Conservation (phyloP, 1,139 yeast species). For the Suhomyces terraborum region DNA sequence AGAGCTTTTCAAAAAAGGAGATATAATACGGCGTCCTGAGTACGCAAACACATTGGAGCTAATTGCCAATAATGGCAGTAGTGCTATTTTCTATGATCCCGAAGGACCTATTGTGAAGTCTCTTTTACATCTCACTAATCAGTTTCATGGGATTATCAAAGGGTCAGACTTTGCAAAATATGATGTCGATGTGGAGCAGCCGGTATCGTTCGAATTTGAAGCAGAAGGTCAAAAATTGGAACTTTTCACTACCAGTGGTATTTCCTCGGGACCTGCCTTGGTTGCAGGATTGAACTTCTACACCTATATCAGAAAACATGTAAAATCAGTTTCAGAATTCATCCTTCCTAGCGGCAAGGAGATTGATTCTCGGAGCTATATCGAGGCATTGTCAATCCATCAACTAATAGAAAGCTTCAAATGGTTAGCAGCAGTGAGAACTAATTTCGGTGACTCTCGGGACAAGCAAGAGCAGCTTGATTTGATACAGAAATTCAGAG, state of each 20-base stretch:
- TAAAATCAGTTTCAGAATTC: neutral
- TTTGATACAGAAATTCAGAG: slow-evolving; percentile 34
- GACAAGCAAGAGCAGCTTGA: slow-evolving; percentile 16
- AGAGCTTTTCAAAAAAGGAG: slow-evolving; percentile 53
- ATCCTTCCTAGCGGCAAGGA: neutral
- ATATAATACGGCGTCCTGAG: slow-evolving; percentile 56
- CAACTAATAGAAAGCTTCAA: slow-evolving; percentile 83
- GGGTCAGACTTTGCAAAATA: slow-evolving; percentile 67
- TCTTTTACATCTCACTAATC: slow-evolving; percentile 47
- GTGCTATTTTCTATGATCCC: slow-evolving; percentile 80
- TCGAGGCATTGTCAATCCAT: slow-evolving; percentile 58
- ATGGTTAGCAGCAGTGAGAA: slow-evolving; percentile 86
- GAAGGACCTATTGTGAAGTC: slow-evolving; percentile 67
- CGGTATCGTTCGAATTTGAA: slow-evolving; percentile 46
- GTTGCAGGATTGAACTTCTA: slow-evolving; percentile 71
- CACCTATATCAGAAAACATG: slow-evolving; percentile 10
- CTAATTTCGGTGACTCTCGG: slow-evolving; percentile 71
- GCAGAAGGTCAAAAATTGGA: slow-evolving; percentile 47
- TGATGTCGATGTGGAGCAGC: slow-evolving; percentile 53
- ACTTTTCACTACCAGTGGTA: slow-evolving; percentile 71
- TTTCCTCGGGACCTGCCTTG: slow-evolving; percentile 83
- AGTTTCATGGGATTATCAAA: slow-evolving; percentile 63
- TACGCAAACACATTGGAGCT: slow-evolving; percentile 66
- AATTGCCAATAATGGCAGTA: slow-evolving; percentile 75
- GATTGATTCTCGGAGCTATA: slow-evolving; percentile 4